Evolutionary conservation across 2,329 filamentous ascomycete genomes (phyloP), one percentile per base, ranked within the genome.

Genomic region (Chrysoporthe cubensis): DNA sequence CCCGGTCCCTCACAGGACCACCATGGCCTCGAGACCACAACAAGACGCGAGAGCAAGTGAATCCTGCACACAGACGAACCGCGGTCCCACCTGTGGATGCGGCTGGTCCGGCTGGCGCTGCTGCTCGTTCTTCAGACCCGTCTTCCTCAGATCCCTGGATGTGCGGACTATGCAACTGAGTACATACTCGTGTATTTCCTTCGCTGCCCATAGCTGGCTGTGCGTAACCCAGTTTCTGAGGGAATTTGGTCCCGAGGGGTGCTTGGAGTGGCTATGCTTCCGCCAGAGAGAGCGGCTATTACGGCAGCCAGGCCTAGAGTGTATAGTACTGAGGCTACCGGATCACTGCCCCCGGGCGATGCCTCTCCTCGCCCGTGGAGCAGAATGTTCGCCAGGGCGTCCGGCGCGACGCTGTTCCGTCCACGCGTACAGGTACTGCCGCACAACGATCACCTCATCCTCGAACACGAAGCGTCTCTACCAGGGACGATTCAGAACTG

Each of bases 141-240:
- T 80, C 81, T 83, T 82, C 81, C 79, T 83, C 80, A 87, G 82
- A 77, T 76, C 84, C 56, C 50, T 88, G 84, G 85, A 83, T 81
- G 79, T 80, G 79, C 81, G 85, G 86, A 88, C 87, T 89, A 88
- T 86, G 85, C 82, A 83, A 83, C 83, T 79, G 86, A 87, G 85
- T 82, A 89, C 86, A 89, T 85, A 66, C 74, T 62, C 46, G 5
- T 11, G 11, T 52, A 14, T 44, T 9, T 4, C 5, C 5, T 16
- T n/a, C 34, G 50, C n/a, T n/a, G 9, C n/a, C 9, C 26, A n/a
- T 16, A 26, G 21, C 14, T 7, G 5, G 14, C 37, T 1, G 37
- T 40, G 37, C 37, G 6, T 9, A 9, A 40, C 4, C 37, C 37
- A 40, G 37, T 1, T 40, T 40, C 1, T 9, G 37, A 7, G 6